phyloP scores from a whole-genome alignment of 2,329 filamentous ascomycete species.

The Drechslerella coelobrocha region DNA sequence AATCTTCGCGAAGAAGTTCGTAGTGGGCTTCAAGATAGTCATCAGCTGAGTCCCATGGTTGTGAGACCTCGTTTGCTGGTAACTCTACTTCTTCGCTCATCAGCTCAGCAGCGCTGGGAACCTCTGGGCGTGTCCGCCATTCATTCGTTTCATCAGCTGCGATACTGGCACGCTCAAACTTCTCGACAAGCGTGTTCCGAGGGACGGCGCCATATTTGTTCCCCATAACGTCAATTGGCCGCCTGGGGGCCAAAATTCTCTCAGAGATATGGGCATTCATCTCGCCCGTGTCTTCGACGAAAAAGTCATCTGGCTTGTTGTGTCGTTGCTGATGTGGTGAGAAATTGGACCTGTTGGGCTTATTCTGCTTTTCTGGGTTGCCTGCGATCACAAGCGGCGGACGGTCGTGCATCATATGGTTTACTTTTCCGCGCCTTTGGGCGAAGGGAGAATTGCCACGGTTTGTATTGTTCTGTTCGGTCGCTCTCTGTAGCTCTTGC shows the following conservation, averaged over 20 bases:
- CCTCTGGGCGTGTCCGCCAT: conserved; percentile 62
- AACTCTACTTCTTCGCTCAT: conserved; percentile 59
- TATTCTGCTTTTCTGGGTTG: conserved; percentile 9
- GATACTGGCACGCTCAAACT: conserved; percentile 51
- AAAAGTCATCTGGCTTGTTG: not conserved
- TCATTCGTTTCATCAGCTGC: conserved; percentile 20
- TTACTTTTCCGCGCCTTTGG: not conserved
- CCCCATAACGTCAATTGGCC: conserved; percentile 16
- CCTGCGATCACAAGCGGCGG: conserved; percentile 20
- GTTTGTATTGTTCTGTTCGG: conserved; percentile 2
- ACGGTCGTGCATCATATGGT: conserved; percentile 9
- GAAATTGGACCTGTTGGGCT: not conserved
- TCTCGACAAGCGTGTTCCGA: conserved; percentile 28
- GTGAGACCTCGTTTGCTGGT: conserved; percentile 64
- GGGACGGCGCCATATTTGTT: conserved; percentile 10
- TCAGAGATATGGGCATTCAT: conserved; percentile 49
- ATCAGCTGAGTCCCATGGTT: conserved; percentile 67
- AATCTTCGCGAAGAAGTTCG: conserved; percentile 76
- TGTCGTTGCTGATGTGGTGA: not conserved
- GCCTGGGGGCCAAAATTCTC: conserved; percentile 31
- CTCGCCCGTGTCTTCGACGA: conserved; percentile 19
- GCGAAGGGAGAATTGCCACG: not conserved
- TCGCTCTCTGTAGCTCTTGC: not conserved
- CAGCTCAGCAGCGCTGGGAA: conserved; percentile 66
- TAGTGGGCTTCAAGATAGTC: conserved; percentile 78